phyloP scores from a whole-genome alignment of 1,139 yeast species.

The Zygosaccharomyces sapae region DNA sequence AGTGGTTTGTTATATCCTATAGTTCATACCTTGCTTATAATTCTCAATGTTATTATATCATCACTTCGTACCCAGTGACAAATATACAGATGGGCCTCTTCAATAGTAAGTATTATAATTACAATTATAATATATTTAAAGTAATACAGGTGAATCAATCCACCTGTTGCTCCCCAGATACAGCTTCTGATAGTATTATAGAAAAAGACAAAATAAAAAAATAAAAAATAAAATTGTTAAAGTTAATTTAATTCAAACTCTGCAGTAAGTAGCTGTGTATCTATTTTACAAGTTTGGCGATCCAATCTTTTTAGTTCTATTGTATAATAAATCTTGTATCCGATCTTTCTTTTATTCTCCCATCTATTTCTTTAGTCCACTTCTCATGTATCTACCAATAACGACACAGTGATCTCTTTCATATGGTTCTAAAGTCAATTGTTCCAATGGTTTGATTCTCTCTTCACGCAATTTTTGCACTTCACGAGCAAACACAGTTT shows the following conservation, averaged over 20 bases:
- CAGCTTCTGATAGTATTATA: background rate
- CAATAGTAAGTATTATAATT: background rate
- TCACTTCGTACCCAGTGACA: background rate
- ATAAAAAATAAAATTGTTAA: background rate
- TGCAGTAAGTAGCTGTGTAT: background rate
- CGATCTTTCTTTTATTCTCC: background rate
- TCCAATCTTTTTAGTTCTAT: constrained; percentile 3
- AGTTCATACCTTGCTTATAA: background rate
- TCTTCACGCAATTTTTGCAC: constrained; percentile 98
- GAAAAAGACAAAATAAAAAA: background rate
- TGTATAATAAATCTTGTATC: background rate
- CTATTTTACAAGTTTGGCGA: background rate
- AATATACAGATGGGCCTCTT: background rate
- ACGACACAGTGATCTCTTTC: constrained; percentile 99
- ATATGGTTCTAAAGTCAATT: constrained; percentile 96
- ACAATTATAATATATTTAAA: background rate
- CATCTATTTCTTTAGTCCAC: constrained; percentile 47
- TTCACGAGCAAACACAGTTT: constrained; percentile 98
- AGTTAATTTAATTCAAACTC: background rate
- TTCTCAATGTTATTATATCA: background rate
- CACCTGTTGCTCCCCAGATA: background rate
- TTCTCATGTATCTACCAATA: constrained; percentile 93
- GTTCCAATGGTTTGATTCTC: constrained; percentile 97
- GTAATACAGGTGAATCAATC: background rate
- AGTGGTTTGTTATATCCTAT: background rate